These are phyloP conservation scores for Phaeosphaeria sp. DNA, from an alignment of 2,329 filamentous ascomycete genomes.

Conservation along the genomic window DNA sequence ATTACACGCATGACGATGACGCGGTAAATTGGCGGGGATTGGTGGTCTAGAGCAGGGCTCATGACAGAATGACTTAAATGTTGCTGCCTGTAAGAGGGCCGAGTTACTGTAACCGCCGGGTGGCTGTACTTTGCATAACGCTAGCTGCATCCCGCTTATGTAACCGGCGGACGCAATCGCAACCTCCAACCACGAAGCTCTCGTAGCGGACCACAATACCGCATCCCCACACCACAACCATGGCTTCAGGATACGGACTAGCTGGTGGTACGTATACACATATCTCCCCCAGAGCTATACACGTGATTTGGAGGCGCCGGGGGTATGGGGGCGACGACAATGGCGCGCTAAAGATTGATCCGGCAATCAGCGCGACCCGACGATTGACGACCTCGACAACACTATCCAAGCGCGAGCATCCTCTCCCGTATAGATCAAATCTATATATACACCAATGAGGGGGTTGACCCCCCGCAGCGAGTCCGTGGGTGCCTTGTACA, in stretches of 20 bases:
- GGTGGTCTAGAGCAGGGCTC: not conserved
- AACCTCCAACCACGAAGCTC: constrained; percentile 3
- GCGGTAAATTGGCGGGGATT: not conserved
- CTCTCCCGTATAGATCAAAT: not conserved
- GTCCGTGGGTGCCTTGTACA: no score
- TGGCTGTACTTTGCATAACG: no score
- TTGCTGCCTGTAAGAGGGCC: not conserved
- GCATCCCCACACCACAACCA: constrained; percentile 53
- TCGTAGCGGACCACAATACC: constrained; percentile 17
- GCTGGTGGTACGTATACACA: constrained; percentile 69
- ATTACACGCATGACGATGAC: not conserved
- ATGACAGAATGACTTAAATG: not conserved
- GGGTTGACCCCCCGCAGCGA: no score
- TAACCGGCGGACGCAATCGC: constrained; percentile 8
- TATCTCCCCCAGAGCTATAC: not conserved
- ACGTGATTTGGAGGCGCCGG: constrained; percentile 13
- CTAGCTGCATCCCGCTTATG: not conserved
- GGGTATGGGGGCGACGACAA: constrained; percentile 19
- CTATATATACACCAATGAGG: not conserved
- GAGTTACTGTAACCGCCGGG: no score
- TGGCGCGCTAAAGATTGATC: constrained; percentile 22
- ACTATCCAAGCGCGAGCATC: not conserved
- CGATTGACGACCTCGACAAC: constrained; percentile 7
- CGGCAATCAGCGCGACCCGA: constrained; percentile 5
- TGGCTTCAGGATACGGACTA: constrained; percentile 85